Evolutionary conservation across 352 stramenopile species (phyloP).

Genomic region (Phytophthora pinifolia): DNA sequence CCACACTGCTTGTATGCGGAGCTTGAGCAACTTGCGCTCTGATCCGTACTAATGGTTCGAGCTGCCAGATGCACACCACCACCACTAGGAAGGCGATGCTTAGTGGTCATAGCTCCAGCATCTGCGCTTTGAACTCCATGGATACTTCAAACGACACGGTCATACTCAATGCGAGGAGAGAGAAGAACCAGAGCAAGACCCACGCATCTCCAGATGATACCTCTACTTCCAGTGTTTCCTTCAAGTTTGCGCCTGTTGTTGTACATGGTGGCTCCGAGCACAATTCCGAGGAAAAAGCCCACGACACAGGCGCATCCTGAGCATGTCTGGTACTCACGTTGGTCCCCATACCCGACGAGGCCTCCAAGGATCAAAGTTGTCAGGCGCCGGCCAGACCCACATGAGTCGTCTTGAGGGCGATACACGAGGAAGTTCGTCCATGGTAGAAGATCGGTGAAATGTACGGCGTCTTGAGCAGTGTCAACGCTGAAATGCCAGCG

Average conservation of each 20-base stretch:
- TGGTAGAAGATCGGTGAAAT: slow-evolving; percentile 62
- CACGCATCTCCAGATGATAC: slow-evolving; percentile 41
- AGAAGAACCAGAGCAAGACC: slow-evolving; percentile 61
- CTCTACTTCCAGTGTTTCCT: slow-evolving; percentile 17
- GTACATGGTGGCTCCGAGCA: slow-evolving; percentile 15
- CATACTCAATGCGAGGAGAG: slow-evolving; percentile 51
- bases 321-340: slow-evolving; percentile 19
- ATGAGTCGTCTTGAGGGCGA: slow-evolving; percentile 11
- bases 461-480: slow-evolving; percentile 52
- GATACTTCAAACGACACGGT: slow-evolving; percentile 51
- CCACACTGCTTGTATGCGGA: slow-evolving; percentile 42
- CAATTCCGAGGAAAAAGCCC: slow-evolving; percentile 35
- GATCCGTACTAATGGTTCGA: slow-evolving; percentile 39
- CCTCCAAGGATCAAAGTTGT: slow-evolving; percentile 45
- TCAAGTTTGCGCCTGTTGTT: slow-evolving; percentile 11
- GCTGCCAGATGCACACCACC: slow-evolving; percentile 27
- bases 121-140: slow-evolving; percentile 46
- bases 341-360: slow-evolving; percentile 50
- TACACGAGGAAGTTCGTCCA: slow-evolving; percentile 58
- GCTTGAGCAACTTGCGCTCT: slow-evolving; percentile 33
- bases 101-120: slow-evolving; percentile 17
- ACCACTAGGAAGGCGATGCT: slow-evolving; percentile 37
- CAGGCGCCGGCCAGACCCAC: slow-evolving; percentile 30
- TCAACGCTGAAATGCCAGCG: slow-evolving; percentile 47
- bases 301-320: slow-evolving; percentile 39